Evolutionary conservation across 345 rosid species (phyloP).

Genomic region (Citrus mangshanensis): DNA sequence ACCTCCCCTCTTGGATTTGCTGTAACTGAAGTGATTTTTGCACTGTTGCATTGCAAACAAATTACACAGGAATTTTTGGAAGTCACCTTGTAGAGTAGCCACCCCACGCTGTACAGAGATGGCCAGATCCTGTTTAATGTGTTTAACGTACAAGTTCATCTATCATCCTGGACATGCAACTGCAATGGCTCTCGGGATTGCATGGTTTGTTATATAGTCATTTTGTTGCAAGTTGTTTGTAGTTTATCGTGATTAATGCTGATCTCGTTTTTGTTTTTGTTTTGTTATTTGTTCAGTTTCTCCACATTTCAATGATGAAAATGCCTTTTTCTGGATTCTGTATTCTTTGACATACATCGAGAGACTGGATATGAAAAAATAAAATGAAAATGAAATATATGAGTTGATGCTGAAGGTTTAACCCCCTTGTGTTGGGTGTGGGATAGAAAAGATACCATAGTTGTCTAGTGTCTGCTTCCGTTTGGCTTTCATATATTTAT

Average conservation of each 20-base stretch:
- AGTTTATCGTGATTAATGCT: slow-evolving; percentile 9
- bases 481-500: background rate
- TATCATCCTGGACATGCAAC: background rate
- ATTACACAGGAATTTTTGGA: slow-evolving; percentile 2
- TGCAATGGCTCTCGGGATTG: background rate
- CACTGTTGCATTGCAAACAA: background rate
- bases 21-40: slow-evolving; percentile 26
- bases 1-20: slow-evolving; percentile 71
- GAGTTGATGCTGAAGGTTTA: background rate
- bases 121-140: slow-evolving; percentile 1
- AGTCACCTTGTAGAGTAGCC: background rate
- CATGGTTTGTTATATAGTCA: slow-evolving; percentile 14
- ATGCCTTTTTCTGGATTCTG: background rate
- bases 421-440: background rate
- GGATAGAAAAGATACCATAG: background rate
- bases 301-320: background rate
- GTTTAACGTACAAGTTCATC: background rate
- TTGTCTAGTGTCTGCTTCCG: background rate
- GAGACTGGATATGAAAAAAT: background rate
- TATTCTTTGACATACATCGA: background rate
- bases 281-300: background rate
- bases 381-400: background rate
- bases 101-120: slow-evolving; percentile 16
- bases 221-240: slow-evolving; percentile 11
- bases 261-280: background rate